Evolutionary conservation across 2,329 filamentous ascomycete species (phyloP).

Genomic region (Albifimbria verrucaria): DNA sequence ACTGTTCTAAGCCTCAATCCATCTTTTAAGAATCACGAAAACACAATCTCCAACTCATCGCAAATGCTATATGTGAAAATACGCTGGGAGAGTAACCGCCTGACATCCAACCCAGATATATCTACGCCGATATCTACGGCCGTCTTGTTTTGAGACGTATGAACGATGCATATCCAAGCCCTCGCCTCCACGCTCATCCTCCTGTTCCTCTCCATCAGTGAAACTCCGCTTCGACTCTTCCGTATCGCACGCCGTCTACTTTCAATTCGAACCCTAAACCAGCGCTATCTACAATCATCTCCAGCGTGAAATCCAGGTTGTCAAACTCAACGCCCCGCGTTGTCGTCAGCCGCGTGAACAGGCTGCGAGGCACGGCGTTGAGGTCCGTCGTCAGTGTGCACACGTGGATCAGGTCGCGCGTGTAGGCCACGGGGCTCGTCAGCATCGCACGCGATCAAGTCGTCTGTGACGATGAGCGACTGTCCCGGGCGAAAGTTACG

Average conservation of each 20-base stretch:
- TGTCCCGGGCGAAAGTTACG: conserved; percentile 79
- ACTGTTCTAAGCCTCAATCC: too few relatives aligned
- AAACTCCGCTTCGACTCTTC: conserved; percentile 74
- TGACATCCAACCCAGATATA: too few relatives aligned
- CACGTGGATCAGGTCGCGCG: conserved; percentile 64
- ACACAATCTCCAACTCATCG: too few relatives aligned
- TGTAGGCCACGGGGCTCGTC: conserved; percentile 61
- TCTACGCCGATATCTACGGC: too few relatives aligned
- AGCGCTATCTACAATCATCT: conserved; percentile 79
- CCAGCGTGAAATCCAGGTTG: conserved; percentile 76
- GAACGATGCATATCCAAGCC: too few relatives aligned
- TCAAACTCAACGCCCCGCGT: conserved; percentile 79
- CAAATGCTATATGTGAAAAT: too few relatives aligned
- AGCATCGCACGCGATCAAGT: conserved; percentile 71
- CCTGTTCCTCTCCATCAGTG: conserved; percentile 41
- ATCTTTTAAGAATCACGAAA: too few relatives aligned
- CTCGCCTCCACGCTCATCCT: background rate
- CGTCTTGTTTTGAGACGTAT: too few relatives aligned
- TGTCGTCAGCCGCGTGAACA: conserved; percentile 74
- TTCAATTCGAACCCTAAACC: conserved; percentile 74
- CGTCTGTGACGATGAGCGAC: conserved; percentile 74
- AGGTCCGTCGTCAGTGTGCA: conserved; percentile 80
- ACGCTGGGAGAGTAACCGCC: too few relatives aligned
- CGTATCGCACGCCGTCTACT: conserved; percentile 75
- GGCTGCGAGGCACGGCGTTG: conserved; percentile 66